These are phyloP conservation scores for Discostella stelligeroides DNA, from an alignment of 108 stramenopile genomes.

Conservation along the genomic window DNA sequence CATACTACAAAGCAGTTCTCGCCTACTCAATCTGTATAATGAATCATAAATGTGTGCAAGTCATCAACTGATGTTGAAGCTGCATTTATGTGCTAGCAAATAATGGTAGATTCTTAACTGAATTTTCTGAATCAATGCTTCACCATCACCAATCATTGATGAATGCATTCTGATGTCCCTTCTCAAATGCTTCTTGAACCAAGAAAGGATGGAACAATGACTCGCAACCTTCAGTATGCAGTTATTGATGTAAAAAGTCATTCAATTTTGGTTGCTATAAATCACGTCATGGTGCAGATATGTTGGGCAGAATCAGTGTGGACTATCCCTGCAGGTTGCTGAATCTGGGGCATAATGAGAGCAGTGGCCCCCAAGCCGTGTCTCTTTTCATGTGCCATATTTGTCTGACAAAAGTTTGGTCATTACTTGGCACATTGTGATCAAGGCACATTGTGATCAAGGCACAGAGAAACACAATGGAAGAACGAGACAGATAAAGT, in stretches of 20 bases:
- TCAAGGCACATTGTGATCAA: conserved; percentile 77
- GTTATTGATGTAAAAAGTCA: conserved; percentile 49
- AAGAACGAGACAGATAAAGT: neutral
- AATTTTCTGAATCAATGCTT: conserved; percentile 47
- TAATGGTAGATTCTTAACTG: conserved; percentile 49
- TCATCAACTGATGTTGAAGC: conserved; percentile 23
- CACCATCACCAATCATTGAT: conserved; percentile 54
- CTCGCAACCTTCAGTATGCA: conserved; percentile 17
- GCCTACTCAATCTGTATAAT: conserved; percentile 62
- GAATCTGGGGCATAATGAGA: conserved; percentile 32
- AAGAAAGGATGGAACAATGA: conserved; percentile 52
- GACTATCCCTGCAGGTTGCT: conserved; percentile 57
- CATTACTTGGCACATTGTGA: conserved; percentile 60
- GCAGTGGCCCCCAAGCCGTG: too few relatives aligned
- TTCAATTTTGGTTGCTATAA: conserved; percentile 53
- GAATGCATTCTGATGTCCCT: conserved; percentile 58
- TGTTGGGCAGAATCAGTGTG: conserved; percentile 63
- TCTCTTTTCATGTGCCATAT: too few relatives aligned
- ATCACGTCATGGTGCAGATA: conserved; percentile 59
- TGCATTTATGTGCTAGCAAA: conserved; percentile 60
- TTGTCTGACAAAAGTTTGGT: conserved; percentile 20
- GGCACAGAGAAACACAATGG: conserved; percentile 42
- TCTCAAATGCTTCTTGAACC: conserved; percentile 49
- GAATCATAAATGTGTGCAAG: conserved; percentile 55
- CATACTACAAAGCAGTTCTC: conserved; percentile 61